A percentile compares a stretch with the other conserved stretches of the same genome.
Conservation (phyloP, 192 early-diverging fungal species). For the Coemansia asiatica region DNA sequence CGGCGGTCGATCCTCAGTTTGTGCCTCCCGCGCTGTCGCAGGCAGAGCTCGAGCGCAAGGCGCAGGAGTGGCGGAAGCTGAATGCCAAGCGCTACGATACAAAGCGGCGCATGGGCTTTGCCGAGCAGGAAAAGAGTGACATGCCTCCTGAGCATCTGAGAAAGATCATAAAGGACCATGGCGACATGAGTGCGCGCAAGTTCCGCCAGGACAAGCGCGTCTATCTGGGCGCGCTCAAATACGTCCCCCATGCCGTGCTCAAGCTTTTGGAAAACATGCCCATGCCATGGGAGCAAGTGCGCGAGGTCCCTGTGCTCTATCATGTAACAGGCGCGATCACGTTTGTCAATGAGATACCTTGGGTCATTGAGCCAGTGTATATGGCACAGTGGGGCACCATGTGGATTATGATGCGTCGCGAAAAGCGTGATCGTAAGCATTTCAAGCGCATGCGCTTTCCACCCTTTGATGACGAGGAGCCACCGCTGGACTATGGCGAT, state of each 20-base stretch:
- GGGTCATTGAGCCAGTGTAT: constrained; percentile 97
- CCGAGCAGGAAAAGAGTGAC: constrained; percentile 90
- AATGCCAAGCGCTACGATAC: constrained; percentile 90
- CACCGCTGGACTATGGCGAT: constrained; percentile 97
- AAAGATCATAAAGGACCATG: constrained; percentile 99
- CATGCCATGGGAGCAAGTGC: constrained; percentile 99
- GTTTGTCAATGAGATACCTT: constrained; percentile 95
- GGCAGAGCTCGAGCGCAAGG: constrained; percentile 59
- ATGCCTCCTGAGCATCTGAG: constrained; percentile 98
- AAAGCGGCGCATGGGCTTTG: constrained; percentile 93
- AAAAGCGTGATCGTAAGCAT: constrained; percentile 95
- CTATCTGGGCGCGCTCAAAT: constrained; percentile 97
- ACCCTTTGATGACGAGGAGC: constrained; percentile 98
- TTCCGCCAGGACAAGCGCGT: constrained; percentile 97
- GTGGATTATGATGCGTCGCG: constrained; percentile 99
- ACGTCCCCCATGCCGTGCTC: constrained; percentile 96
- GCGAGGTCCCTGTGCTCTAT: constrained; percentile 94
- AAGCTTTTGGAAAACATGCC: constrained; percentile 99
- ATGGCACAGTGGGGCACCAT: constrained; percentile 99
- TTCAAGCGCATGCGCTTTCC: constrained; percentile 99
- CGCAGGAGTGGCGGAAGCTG: constrained; percentile 88
- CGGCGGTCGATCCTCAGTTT: constrained; percentile 37
- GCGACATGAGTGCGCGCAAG: constrained; percentile 98
- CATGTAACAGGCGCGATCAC: constrained; percentile 99
- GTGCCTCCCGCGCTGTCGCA: constrained; percentile 25